Evolutionary conservation across 2,329 filamentous ascomycete genomes (phyloP).

Genomic region (Xylogone sp.): DNA sequence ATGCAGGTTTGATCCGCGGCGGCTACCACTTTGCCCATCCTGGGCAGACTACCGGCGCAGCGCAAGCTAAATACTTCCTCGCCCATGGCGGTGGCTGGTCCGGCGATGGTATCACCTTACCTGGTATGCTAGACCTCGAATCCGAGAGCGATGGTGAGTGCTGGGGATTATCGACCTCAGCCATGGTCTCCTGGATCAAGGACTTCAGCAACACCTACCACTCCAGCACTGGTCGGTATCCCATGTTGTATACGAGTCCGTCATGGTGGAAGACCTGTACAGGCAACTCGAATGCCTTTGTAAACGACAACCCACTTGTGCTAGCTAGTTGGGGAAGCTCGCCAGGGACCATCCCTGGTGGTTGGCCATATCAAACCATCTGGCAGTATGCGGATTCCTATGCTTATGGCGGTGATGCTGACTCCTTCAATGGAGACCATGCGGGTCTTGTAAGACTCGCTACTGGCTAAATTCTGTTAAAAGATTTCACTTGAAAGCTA

Average conservation of each 20-base stretch:
- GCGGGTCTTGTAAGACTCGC: constrained; percentile 31
- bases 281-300: constrained; percentile 43
- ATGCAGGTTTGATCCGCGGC: constrained; percentile 49
- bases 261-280: constrained; percentile 53
- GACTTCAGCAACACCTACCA: constrained; percentile 50
- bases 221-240: constrained; percentile 40
- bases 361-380: constrained; percentile 50
- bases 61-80: constrained; percentile 49
- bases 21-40: constrained; percentile 54
- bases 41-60: constrained; percentile 36
- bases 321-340: constrained; percentile 40
- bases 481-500: too few species aligned
- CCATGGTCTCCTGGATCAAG: constrained; percentile 49
- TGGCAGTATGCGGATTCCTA: constrained; percentile 51
- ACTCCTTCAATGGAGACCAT: constrained; percentile 45
- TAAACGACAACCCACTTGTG: constrained; percentile 41
- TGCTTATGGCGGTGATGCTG: constrained; percentile 47
- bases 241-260: constrained; percentile 49
- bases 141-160: constrained; percentile 40
- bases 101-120: constrained; percentile 48
- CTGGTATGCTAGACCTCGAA: constrained; percentile 55
- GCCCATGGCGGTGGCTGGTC: constrained; percentile 51
- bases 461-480: constrained; percentile 16
- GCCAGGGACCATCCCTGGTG: constrained; percentile 42
- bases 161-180: constrained; percentile 39